Evolutionary conservation across 805 yeast species (phyloP), one percentile per base, ranked within the genome.

Genomic region (Pichia eremophila): DNA sequence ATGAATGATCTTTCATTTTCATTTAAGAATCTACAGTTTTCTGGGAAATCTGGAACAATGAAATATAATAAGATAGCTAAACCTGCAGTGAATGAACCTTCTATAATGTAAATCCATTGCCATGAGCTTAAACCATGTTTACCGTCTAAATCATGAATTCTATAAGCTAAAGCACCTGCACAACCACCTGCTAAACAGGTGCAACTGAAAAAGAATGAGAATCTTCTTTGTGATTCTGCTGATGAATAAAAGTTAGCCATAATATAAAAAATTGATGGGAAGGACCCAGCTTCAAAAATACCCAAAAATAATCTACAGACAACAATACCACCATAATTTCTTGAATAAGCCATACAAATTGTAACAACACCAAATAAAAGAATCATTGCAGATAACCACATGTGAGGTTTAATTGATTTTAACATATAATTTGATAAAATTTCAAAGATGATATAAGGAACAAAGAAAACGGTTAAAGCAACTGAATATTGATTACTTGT

Each of bases 101-200:
- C 69, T 44, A 66, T 62, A 45, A 72, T 64, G 58, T 69, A 73
- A 40, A 72, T 59, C 73, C 75, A 73, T 57, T 65, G 63, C 77
- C 77, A 73, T 5, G 73, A 70, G n/a, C 60, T 55, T 25, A 67
- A 46, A 9, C 77, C 77, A 44, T 59, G 61, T 11, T 51, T 62
- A 39, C 75, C 74, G 52, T 78, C 71, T 55, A 83, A 68, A 38
- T 78, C 78, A 54, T 77, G 64, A 51, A 82, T 75, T 51, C 77
- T 78, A 55, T 75, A 79, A 8, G 90, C 88, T 54, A 84, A 72
- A 29, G 85, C 78, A 49, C 89, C 89, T 14, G 83, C 83, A 54
- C 85, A 83, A 25, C 85, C 89, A 60, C 93, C 90, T 2, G 90
- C 86, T 46, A 85, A 70, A 53, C 83, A 77, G 5, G 90, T 81